Percentiles rank a stretch among this genome's conserved stretches.
Evolutionary conservation across 257 asterid genomes (phyloP).

Genomic region (Perilla frutescens): DNA sequence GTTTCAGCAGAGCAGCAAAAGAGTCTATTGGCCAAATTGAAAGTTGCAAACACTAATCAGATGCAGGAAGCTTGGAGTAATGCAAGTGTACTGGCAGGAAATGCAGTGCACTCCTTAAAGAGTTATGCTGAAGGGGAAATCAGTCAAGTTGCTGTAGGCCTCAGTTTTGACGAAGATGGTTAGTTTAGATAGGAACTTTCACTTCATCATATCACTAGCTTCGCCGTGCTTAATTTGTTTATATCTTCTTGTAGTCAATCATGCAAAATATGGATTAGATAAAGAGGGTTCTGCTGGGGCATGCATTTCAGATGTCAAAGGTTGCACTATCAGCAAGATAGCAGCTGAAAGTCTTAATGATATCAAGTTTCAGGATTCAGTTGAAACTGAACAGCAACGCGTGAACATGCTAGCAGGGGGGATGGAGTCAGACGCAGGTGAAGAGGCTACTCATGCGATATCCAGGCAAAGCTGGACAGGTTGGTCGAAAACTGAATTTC

Average conservation of each 20-base stretch:
- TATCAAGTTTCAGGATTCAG: conserved; percentile 27
- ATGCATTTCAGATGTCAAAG: conserved; percentile 27
- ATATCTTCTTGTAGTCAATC: conserved; percentile 30
- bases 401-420: background rate
- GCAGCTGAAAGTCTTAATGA: conserved; percentile 31
- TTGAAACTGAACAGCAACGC: conserved; percentile 28
- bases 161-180: conserved; percentile 37
- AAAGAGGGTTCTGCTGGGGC: conserved; percentile 28
- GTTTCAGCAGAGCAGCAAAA: conserved; percentile 34
- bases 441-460: conserved; percentile 22
- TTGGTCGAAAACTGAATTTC: conserved; percentile 20
- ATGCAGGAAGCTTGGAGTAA: conserved; percentile 20
- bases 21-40: conserved; percentile 18
- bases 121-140: conserved; percentile 8
- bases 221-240: conserved; percentile 23
- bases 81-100: conserved; percentile 20
- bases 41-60: conserved; percentile 9
- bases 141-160: conserved; percentile 7
- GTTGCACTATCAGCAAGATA: conserved; percentile 28
- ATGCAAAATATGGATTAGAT: conserved; percentile 16
- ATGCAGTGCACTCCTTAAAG: conserved; percentile 21
- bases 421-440: conserved; percentile 26
- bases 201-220: background rate
- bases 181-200: conserved; percentile 29
- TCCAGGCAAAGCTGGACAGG: conserved; percentile 45